Percentiles rank a stretch among this genome's conserved stretches.
Evolutionary conservation across 129 eudicot genomes (phyloP).

Genomic region (Escallonia herrerae): DNA sequence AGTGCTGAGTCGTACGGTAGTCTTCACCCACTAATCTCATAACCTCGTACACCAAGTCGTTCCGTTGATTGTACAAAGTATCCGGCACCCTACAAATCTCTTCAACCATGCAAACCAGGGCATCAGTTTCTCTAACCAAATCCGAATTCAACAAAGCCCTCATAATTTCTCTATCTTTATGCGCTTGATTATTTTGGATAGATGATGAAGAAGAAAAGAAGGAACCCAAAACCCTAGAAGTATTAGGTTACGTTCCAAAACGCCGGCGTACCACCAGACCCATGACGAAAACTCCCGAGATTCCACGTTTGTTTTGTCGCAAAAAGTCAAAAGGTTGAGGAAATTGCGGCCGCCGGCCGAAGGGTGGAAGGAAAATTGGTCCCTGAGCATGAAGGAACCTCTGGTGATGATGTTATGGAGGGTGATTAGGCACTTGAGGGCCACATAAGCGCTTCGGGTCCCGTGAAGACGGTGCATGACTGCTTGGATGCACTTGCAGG

Average conservation of each 20-base stretch:
- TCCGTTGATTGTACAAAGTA: conserved; percentile 22
- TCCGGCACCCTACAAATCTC: conserved; percentile 45
- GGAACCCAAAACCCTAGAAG: conserved; percentile 26
- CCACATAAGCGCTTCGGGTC: conserved; percentile 39
- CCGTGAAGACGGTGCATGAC: conserved; percentile 54
- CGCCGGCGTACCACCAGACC: conserved; percentile 62
- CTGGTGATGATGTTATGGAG: conserved; percentile 40
- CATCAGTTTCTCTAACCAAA: conserved; percentile 31
- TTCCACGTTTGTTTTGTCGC: conserved; percentile 26
- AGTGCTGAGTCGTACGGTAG: conserved; percentile 45
- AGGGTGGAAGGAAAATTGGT: conserved; percentile 20
- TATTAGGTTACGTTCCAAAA: conserved; percentile 32
- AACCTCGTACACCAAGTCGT: conserved; percentile 45
- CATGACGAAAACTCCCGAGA: conserved; percentile 47
- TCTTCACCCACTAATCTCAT: conserved; percentile 55
- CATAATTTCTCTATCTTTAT: conserved; percentile 10
- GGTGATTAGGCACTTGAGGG: conserved; percentile 54
- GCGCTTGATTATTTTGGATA: background rate
- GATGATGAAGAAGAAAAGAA: conserved; percentile 11
- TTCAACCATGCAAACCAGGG: conserved; percentile 40
- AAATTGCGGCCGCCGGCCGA: conserved; percentile 14
- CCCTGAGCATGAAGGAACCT: conserved; percentile 33
- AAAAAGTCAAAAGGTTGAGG: conserved; percentile 44
- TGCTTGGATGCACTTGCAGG: conserved; percentile 31
- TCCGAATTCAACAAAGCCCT: conserved; percentile 23